phyloP scores from a whole-genome alignment of 73 alveolate species.

The Halteria grandinella region DNA sequence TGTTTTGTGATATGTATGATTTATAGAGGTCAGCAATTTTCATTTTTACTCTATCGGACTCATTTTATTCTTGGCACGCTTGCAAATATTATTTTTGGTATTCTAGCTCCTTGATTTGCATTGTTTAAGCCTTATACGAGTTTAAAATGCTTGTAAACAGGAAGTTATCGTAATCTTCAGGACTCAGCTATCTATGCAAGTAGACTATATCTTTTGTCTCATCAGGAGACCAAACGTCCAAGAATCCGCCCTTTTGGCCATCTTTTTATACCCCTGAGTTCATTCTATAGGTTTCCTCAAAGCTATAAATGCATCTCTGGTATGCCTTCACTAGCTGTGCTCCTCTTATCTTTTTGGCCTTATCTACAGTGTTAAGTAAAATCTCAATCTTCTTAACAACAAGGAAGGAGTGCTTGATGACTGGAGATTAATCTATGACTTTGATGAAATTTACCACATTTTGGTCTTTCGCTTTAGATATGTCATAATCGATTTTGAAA shows the following conservation, averaged over 20 bases:
- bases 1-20: too few relatives aligned
- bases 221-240: constrained; percentile 42
- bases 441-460: constrained; percentile 45
- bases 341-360: constrained; percentile 35
- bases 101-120: too few relatives aligned
- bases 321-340: constrained; percentile 28
- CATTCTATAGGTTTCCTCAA: constrained; percentile 58
- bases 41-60: too few relatives aligned
- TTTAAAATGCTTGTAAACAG: constrained; percentile 42
- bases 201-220: constrained; percentile 42
- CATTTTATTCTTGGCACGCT: too few relatives aligned
- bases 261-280: background rate
- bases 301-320: constrained; percentile 35
- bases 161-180: constrained; percentile 53
- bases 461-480: constrained; percentile 15
- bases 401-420: constrained; percentile 21
- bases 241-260: constrained; percentile 28
- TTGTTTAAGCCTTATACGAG: background rate
- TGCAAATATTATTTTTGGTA: too few relatives aligned
- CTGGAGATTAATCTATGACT: constrained; percentile 1
- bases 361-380: constrained; percentile 7
- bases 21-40: too few relatives aligned
- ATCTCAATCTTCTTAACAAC: constrained; percentile 46
- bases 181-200: constrained; percentile 45
- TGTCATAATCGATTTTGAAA: constrained; percentile 39